Conservation (phyloP, 1,284 basidiomycete species). For the Retiboletus flavoniger region DNA sequence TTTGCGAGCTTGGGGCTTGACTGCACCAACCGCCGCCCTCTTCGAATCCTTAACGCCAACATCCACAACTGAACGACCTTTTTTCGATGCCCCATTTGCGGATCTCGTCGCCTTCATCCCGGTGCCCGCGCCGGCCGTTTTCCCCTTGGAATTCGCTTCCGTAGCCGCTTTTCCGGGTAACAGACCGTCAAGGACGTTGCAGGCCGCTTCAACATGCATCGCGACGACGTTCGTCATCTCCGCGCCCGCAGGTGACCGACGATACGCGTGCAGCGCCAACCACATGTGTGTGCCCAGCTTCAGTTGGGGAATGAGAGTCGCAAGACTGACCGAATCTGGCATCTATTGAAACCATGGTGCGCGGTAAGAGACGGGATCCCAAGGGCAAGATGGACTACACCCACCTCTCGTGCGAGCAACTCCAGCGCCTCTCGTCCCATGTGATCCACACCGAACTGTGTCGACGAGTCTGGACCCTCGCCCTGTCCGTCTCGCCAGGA, state of each 20-base stretch:
- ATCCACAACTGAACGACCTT: conserved; percentile 18
- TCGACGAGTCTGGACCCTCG: conserved; percentile 22
- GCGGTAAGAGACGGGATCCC: neutral
- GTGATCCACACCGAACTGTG: conserved; percentile 29
- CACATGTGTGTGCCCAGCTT: conserved; percentile 56
- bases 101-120: conserved; percentile 5
- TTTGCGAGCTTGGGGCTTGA: conserved; percentile 44
- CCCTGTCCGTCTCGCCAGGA: conserved; percentile 44
- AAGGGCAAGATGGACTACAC: conserved; percentile 4
- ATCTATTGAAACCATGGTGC: conserved; percentile 30
- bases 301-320: conserved; percentile 46
- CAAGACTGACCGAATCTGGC: conserved; percentile 43
- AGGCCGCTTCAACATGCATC: conserved; percentile 51
- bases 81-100: conserved; percentile 28
- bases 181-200: conserved; percentile 43
- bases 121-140: neutral
- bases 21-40: conserved; percentile 26
- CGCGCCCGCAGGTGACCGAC: conserved; percentile 33
- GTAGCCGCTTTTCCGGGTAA: conserved; percentile 19
- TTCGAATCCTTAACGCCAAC: conserved; percentile 14
- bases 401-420: conserved; percentile 44
- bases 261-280: conserved; percentile 64
- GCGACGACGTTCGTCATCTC: conserved; percentile 43
- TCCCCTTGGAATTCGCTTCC: conserved; percentile 26
- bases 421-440: conserved; percentile 44